Conservation (phyloP, 352 stramenopile genomes). For the Elongisporangium prolatum region DNA sequence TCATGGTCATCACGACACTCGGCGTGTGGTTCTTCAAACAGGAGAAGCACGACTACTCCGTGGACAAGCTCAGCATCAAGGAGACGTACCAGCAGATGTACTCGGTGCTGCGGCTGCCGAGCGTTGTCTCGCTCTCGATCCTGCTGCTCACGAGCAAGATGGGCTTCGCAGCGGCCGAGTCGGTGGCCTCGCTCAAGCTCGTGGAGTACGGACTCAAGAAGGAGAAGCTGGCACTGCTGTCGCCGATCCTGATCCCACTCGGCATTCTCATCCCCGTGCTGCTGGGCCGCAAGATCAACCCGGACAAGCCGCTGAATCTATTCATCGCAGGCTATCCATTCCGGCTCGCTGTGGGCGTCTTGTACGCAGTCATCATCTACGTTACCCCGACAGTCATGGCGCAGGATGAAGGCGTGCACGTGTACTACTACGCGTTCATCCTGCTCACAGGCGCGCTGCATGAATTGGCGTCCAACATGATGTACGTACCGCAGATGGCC, state of each 20-base stretch:
- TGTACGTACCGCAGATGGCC: constrained; percentile 96
- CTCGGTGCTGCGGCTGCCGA: constrained; percentile 79
- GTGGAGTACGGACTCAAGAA: constrained; percentile 91
- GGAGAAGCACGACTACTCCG: constrained; percentile 62
- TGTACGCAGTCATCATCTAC: constrained; percentile 84
- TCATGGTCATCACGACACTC: constrained; percentile 92
- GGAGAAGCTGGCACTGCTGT: constrained; percentile 87
- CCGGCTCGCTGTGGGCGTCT: constrained; percentile 72
- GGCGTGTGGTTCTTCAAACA: constrained; percentile 91
- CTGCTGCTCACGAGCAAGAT: constrained; percentile 91
- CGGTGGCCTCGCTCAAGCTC: constrained; percentile 90
- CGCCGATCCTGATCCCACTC: constrained; percentile 82
- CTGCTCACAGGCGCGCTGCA: constrained; percentile 64
- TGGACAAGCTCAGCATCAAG: constrained; percentile 73
- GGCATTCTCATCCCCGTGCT: constrained; percentile 87
- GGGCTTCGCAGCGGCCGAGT: constrained; percentile 89
- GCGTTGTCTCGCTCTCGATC: constrained; percentile 81
- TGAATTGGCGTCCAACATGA: constrained; percentile 88
- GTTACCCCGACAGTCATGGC: constrained; percentile 74
- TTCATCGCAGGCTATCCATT: constrained; percentile 85
- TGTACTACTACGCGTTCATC: constrained; percentile 79
- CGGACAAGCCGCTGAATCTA: constrained; percentile 61
- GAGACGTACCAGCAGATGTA: constrained; percentile 91
- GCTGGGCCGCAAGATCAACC: constrained; percentile 68
- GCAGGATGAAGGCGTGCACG: constrained; percentile 66